Percentiles rank a stretch among this genome's conserved stretches.
These are phyloP conservation scores for Aspergillus bombycis DNA, from an alignment of 2,329 filamentous ascomycete species.

Conservation along the genomic window DNA sequence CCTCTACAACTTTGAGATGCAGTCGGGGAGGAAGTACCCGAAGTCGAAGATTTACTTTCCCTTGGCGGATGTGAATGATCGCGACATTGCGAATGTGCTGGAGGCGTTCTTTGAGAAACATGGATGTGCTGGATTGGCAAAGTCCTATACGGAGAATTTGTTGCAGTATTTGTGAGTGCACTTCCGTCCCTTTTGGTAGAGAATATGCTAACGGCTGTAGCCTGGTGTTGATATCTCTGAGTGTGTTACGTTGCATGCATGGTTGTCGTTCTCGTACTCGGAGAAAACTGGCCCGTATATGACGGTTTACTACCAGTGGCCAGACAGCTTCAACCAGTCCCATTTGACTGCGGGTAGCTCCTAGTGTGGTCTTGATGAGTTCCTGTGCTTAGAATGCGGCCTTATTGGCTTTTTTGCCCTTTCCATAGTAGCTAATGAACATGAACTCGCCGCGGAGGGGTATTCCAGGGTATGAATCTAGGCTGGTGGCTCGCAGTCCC, in stretches of 20 bases:
- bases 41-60: constrained; percentile 2
- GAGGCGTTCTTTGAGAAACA: not conserved
- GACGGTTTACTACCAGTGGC: constrained; percentile 4
- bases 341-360: not conserved
- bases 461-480: too few relatives aligned
- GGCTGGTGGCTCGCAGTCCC: too few relatives aligned
- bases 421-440: not conserved
- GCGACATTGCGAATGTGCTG: not conserved
- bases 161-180: not conserved
- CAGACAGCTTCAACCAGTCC: not conserved
- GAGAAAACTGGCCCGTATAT: constrained; percentile 4
- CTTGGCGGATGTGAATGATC: not conserved
- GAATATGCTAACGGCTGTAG: not conserved
- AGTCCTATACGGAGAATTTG: not conserved
- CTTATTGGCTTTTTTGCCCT: not conserved
- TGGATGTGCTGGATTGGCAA: not conserved
- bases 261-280: constrained; percentile 1
- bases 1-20: not conserved
- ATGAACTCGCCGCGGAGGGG: too few relatives aligned
- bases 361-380: not conserved
- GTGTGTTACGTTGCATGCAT: not conserved
- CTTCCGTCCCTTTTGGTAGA: not conserved
- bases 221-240: not conserved
- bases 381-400: not conserved
- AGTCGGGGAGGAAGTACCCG: not conserved